phyloP scores from a whole-genome alignment of 306 rosid species.

The Citrullus mucosospermus region DNA sequence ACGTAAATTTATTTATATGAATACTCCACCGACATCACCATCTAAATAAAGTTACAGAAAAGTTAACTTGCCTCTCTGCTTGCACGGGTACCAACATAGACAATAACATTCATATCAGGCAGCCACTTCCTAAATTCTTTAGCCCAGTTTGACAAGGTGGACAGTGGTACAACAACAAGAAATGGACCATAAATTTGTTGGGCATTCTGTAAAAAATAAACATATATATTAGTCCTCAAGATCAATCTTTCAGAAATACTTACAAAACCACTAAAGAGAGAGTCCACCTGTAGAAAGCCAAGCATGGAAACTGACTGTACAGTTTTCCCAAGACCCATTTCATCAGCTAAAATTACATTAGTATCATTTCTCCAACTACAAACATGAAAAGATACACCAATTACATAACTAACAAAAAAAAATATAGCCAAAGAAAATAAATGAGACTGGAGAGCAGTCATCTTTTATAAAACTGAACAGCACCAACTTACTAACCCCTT shows the following conservation, averaged over 20 bases:
- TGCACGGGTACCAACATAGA: conserved; percentile 97
- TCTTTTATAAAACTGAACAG: neutral
- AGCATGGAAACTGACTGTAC: conserved; percentile 99
- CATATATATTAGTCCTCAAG: neutral
- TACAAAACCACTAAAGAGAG: conserved; percentile 1
- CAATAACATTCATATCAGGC: conserved; percentile 91
- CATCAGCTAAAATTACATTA: conserved; percentile 98
- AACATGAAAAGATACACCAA: conserved; percentile 15
- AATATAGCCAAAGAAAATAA: neutral
- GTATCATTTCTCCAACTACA: conserved; percentile 99
- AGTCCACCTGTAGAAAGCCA: conserved; percentile 84
- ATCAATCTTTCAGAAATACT: neutral
- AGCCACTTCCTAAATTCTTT: conserved; percentile 99
- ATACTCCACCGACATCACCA: neutral
- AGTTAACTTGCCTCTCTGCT: conserved; percentile 78
- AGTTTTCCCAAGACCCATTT: conserved; percentile 99
- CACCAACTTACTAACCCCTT: neutral
- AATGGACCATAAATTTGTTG: conserved; percentile 96
- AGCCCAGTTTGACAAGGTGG: conserved; percentile 97
- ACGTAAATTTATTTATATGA: no score
- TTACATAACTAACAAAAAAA: conserved; percentile 19
- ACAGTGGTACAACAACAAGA: conserved; percentile 95
- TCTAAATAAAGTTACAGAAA: neutral
- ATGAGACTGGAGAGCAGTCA: neutral
- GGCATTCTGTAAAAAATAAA: conserved; percentile 46